Base-by-base conservation (phyloP, 441 rosid species). In the Rhodomyrtus psidioides region DNA sequence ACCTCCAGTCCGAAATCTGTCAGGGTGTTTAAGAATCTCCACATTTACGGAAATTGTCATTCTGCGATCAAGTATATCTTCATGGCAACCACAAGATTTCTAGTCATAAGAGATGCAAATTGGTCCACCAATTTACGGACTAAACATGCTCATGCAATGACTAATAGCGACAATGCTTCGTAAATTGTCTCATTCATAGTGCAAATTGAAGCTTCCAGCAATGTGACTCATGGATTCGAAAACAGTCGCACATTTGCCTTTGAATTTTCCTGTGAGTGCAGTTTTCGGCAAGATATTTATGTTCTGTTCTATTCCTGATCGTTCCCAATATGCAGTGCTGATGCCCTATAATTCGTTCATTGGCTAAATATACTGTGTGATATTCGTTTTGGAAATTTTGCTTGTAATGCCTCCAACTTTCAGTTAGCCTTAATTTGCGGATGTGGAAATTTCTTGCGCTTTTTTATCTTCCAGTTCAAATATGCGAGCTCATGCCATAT, bases 1-100 rank as follows among this genome's bases (percentile, higher is more conserved):
- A 90, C 93, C 12, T 82, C 83, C 44, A 89, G 87, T 84, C 86
- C 92, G 0, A 92, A 90, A 87, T 93, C 95, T 3, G 85, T 93
- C 49, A 90, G 94, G 84, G 92, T 95, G 87, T 91, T 92, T 27
- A 93, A 94, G 90, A 44, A 7, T 44, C 42, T 44, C 1, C 46
- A 44, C 9, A 44, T 44, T 44, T 44, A 44, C 46, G 46, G 46
- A 44, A 7, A 44, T 44, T 44, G 46, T 44, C 46, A 44, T 44
- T 44, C 46, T 44, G 46, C 6, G 46, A 6, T 6, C 46, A 7
- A 44, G 46, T 6, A 44, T 6, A 44, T 44, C 46, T 44, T 6
- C 46, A 44, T 7, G 46, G 9, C 46, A 44, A 44, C 8, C 46
- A 44, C 8, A 44, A 44, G 46, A 44, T 44, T 44, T 44, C 44